These are phyloP conservation scores for Phallus indusiatus DNA, from an alignment of 768 basidiomycete genomes.

Conservation along the genomic window DNA sequence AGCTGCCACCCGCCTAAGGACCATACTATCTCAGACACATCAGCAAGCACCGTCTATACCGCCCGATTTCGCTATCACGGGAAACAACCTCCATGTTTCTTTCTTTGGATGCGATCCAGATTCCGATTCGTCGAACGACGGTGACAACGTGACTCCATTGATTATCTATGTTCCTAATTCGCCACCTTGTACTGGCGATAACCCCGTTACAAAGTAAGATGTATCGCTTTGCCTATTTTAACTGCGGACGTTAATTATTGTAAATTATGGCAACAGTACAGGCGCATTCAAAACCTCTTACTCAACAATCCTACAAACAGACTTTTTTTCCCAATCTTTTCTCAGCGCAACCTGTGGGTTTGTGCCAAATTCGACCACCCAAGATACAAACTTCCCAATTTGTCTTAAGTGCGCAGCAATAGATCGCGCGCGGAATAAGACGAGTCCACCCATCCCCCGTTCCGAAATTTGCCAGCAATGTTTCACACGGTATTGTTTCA, in stretches of 20 bases:
- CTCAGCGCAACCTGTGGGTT: conserved; percentile 50
- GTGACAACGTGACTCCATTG: conserved; percentile 31
- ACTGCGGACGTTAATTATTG: background rate
- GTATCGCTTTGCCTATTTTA: background rate
- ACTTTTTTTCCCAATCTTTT: conserved; percentile 57
- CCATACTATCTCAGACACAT: conserved; percentile 39
- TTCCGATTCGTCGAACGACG: conserved; percentile 38
- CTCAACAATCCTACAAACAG: conserved; percentile 37
- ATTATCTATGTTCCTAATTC: conserved; percentile 70
- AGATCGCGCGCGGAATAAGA: conserved; percentile 29
- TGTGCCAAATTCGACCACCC: conserved; percentile 43
- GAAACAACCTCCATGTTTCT: conserved; percentile 58
- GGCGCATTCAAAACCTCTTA: conserved; percentile 55
- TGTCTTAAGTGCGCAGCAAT: conserved; percentile 65
- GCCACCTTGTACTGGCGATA: conserved; percentile 50
- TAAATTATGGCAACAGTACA: conserved; percentile 30
- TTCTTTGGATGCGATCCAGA: conserved; percentile 71
- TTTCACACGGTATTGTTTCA: conserved; percentile 23
- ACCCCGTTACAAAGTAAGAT: conserved; percentile 56
- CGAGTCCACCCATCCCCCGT: conserved; percentile 2
- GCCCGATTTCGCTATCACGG: conserved; percentile 45
- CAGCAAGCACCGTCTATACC: conserved; percentile 61
- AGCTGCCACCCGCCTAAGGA: conserved; percentile 35
- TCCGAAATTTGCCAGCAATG: conserved; percentile 20
- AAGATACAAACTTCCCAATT: conserved; percentile 47